Evolutionary conservation across 2,329 filamentous ascomycete species (phyloP), one percentile per base, ranked within the genome.

Genomic region (Hypocreales sp.): DNA sequence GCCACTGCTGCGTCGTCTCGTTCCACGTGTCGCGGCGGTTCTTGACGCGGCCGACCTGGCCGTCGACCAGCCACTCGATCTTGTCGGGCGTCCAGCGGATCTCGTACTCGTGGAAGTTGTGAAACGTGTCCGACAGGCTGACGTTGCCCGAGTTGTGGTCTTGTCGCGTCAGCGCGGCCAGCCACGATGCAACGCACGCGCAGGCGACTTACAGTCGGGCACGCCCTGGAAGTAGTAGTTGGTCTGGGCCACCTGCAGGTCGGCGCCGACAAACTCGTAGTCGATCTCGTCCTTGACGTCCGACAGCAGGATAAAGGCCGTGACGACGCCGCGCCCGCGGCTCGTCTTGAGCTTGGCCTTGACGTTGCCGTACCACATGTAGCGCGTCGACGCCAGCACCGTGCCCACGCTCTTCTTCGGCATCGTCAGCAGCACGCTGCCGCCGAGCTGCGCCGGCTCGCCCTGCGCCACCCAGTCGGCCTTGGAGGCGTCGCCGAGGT

Each of bases 281-380:
- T 98, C 90, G 44, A 98, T 93, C 56, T 98, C 90, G 47, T 98
- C 90, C 65, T 94, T 92, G 46, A 92, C 79, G 45, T 95, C 87
- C 20, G 80, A 86, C 53, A 94, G 72, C 46, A 95, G 63, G 50
- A 98, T 98, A 50, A 98, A 98, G 17, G 84, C 87, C 2, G 84
- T 92, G n/a, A 98, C 79, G 14, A 98, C 90, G 64, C 90, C 90
- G 24, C 64, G 58, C 31, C 84, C 86, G 44, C 80, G 75, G 37
- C 77, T 79, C 0, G 84, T 87, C 64, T 83, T 90, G 52, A 95
- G 62, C 31, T 61, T 79, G 29, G 82, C 83, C 51, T 78, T 79
- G 44, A 93, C 76, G 53, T 80, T 93, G 47, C 90, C 90, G 53
- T 95, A 98, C 90, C 90, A 95, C 56, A 98, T 76, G 56, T 94